Evolutionary conservation across 306 rosid species (phyloP).

Genomic region (Pyrus communis): DNA sequence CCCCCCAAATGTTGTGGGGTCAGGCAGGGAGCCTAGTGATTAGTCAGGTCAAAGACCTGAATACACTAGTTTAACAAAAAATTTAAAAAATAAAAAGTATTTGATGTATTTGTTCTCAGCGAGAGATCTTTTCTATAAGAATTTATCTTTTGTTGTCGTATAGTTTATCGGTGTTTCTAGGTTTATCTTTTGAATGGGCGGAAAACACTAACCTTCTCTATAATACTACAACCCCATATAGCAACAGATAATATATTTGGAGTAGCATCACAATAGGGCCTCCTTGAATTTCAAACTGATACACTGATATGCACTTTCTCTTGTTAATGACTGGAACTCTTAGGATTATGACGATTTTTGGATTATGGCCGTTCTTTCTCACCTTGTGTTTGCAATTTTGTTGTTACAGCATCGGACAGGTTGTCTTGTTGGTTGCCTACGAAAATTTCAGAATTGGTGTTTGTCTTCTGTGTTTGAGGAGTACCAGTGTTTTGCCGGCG

Average conservation of each 20-base stretch:
- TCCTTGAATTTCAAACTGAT: background rate
- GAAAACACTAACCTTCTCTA: background rate
- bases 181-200: background rate
- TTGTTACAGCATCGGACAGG: slow-evolving; percentile 85
- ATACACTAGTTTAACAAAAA: too few species aligned
- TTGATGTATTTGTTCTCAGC: background rate
- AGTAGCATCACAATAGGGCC: background rate
- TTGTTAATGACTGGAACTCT: background rate
- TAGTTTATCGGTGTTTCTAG: background rate
- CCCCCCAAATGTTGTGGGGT: too few species aligned
- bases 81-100: too few species aligned
- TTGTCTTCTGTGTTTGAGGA: slow-evolving; percentile 76
- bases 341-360: background rate
- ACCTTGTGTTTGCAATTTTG: background rate
- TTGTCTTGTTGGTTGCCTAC: slow-evolving; percentile 79
- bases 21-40: too few species aligned
- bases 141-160: background rate
- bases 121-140: background rate
- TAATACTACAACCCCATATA: background rate
- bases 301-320: background rate
- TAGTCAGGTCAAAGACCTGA: too few species aligned
- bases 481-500: slow-evolving; percentile 69
- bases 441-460: slow-evolving; percentile 96
- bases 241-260: background rate
- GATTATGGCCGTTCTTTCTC: background rate